phyloP scores from a whole-genome alignment of 2,329 filamentous ascomycete species.

The Neofusicoccum parvum region DNA sequence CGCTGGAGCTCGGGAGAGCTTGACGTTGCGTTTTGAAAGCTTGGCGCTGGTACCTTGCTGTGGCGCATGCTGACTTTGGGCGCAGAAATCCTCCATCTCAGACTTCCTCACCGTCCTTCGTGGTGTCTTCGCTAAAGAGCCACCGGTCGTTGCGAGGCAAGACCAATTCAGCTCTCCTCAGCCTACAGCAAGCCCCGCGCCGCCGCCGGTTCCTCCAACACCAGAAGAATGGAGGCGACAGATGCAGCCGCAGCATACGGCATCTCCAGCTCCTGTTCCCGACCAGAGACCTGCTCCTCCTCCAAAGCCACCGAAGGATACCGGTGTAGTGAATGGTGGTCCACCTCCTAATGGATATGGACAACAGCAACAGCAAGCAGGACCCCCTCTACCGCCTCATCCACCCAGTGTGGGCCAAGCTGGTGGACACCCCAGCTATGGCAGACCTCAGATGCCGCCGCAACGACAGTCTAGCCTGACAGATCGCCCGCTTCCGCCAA shows the following conservation, averaged over 20 bases:
- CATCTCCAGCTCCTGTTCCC: conserved; percentile 35
- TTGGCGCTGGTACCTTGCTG: neutral
- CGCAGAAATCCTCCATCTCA: conserved; percentile 75
- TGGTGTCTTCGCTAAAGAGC: conserved; percentile 91
- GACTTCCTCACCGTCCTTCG: conserved; percentile 82
- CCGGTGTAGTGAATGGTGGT: neutral
- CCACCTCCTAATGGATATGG: conserved; percentile 24
- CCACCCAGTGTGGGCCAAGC: conserved; percentile 27
- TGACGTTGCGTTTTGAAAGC: neutral
- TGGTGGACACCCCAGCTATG: conserved; percentile 22
- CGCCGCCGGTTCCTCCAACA: conserved; percentile 70
- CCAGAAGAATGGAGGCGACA: conserved; percentile 59
- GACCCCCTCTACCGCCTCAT: conserved; percentile 33
- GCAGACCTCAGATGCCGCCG: conserved; percentile 25
- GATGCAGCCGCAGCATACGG: conserved; percentile 32
- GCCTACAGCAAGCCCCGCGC: conserved; percentile 35
- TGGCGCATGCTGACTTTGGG: neutral
- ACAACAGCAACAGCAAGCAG: conserved; percentile 28
- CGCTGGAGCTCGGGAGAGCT: neutral
- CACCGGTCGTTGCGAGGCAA: conserved; percentile 77
- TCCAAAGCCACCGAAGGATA: conserved; percentile 49
- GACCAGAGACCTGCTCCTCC: conserved; percentile 40
- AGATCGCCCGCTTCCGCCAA: conserved; percentile 30
- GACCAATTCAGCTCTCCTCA: conserved; percentile 32
- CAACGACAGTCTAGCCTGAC: conserved; percentile 29